Evolutionary conservation across 1,139 yeast species (phyloP).

Genomic region (Kodamaea suecica): DNA sequence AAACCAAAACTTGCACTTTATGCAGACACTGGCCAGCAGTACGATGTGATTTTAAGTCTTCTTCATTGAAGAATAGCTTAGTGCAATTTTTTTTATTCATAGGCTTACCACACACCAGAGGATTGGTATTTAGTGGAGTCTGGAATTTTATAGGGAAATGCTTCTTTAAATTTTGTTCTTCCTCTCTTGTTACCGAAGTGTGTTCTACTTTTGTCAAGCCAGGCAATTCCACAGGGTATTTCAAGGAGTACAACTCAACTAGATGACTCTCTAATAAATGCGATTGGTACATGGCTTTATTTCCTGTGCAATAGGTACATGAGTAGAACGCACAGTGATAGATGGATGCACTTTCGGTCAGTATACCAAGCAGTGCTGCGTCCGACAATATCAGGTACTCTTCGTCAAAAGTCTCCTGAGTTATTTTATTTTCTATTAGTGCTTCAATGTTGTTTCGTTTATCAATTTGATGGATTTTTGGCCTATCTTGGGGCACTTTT

Average conservation of each 20-base stretch:
- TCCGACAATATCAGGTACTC: constrained; percentile 25
- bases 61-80: constrained; percentile 18
- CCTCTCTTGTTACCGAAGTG: constrained; percentile 12
- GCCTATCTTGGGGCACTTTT: too few species aligned
- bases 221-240: constrained; percentile 29
- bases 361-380: constrained; percentile 6
- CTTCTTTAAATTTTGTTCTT: constrained; percentile 14
- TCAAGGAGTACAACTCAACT: constrained; percentile 23
- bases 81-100: constrained; percentile 13
- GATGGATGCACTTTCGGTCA: constrained; percentile 8
- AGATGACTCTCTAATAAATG: constrained; percentile 32
- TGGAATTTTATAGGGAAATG: constrained; percentile 11
- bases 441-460: too few species aligned
- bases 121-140: constrained; percentile 3
- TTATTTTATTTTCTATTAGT: too few species aligned
- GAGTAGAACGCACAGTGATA: constrained; percentile 30
- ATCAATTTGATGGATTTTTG: not conserved
- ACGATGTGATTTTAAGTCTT: constrained; percentile 23
- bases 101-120: constrained; percentile 2
- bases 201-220: not conserved
- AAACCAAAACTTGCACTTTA: constrained; percentile 31
- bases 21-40: constrained; percentile 24
- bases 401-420: constrained; percentile 22
- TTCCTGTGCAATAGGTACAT: constrained; percentile 35
- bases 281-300: constrained; percentile 25